Evolutionary conservation across 805 yeast genomes (phyloP).

Genomic region (Ogataea parapolymorpha): DNA sequence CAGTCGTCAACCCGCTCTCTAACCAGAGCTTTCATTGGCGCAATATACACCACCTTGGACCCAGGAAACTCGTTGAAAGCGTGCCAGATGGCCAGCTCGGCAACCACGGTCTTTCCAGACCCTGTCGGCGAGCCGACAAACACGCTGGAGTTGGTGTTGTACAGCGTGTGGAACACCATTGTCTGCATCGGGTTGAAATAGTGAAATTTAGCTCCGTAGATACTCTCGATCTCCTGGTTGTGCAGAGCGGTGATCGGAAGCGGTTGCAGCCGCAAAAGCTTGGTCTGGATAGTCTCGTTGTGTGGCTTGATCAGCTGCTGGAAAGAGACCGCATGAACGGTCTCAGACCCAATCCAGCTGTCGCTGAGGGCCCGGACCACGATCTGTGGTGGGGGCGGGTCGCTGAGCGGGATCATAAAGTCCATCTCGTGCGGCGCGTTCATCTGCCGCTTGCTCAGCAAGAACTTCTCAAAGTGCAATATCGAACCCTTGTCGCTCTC

Average conservation of each 20-base stretch:
- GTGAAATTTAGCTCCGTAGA: constrained; percentile 65
- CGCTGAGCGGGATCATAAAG: constrained; percentile 86
- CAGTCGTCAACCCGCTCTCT: constrained; percentile 83
- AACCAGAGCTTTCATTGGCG: constrained; percentile 87
- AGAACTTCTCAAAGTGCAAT: constrained; percentile 77
- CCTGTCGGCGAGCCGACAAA: constrained; percentile 99
- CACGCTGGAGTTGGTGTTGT: constrained; percentile 72
- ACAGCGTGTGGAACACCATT: constrained; percentile 88
- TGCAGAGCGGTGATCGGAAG: constrained; percentile 80
- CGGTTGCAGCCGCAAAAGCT: constrained; percentile 76
- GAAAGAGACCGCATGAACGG: constrained; percentile 73
- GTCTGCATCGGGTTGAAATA: constrained; percentile 99
- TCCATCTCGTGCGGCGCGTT: constrained; percentile 67
- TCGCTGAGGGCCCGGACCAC: constrained; percentile 79
- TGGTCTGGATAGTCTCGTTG: constrained; percentile 82
- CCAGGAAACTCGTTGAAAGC: constrained; percentile 82
- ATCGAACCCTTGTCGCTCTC: constrained; percentile 72
- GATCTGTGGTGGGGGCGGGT: constrained; percentile 88
- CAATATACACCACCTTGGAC: constrained; percentile 78
- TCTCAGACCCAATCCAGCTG: constrained; percentile 84
- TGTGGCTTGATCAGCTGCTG: constrained; percentile 87
- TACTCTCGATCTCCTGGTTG: constrained; percentile 58
- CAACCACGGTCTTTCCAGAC: constrained; percentile 96
- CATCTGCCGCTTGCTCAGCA: constrained; percentile 58
- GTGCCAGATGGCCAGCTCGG: constrained; percentile 96